Conservation (phyloP, 768 basidiomycete species). For the Mycena olivaceomarginata region DNA sequence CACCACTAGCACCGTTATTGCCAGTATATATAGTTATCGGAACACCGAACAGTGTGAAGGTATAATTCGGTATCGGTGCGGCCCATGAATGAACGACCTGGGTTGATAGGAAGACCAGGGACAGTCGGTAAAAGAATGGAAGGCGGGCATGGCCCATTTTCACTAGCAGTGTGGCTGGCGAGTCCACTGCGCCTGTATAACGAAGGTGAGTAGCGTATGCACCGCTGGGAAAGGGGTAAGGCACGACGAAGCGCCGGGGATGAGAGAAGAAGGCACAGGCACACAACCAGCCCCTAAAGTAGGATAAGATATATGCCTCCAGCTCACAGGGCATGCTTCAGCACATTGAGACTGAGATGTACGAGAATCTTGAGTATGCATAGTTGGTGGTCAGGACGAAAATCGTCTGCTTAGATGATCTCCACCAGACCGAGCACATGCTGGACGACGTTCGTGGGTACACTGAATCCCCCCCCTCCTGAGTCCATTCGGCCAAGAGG, state of each 20-base stretch:
- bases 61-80: not conserved
- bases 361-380: too few relatives aligned
- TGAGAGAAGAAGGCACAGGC: too few relatives aligned
- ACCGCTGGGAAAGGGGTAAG: not conserved
- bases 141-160: constrained; percentile 1
- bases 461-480: too few relatives aligned
- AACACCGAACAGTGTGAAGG: not conserved
- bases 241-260: not conserved
- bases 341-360: too few relatives aligned
- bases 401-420: too few relatives aligned
- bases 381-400: too few relatives aligned
- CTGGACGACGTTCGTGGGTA: too few relatives aligned
- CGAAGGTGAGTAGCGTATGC: not conserved
- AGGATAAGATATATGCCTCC: too few relatives aligned
- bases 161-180: not conserved
- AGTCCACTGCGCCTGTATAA: not conserved
- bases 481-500: too few relatives aligned
- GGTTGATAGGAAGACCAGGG: not conserved
- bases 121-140: not conserved
- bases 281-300: too few relatives aligned
- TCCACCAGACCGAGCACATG: too few relatives aligned
- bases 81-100: not conserved
- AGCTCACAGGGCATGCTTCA: too few relatives aligned
- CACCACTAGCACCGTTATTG: not conserved
- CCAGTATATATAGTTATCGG: not conserved